These are phyloP conservation scores for Rhododendron williamsianum DNA, from an alignment of 148 eudicot species.

Conservation along the genomic window DNA sequence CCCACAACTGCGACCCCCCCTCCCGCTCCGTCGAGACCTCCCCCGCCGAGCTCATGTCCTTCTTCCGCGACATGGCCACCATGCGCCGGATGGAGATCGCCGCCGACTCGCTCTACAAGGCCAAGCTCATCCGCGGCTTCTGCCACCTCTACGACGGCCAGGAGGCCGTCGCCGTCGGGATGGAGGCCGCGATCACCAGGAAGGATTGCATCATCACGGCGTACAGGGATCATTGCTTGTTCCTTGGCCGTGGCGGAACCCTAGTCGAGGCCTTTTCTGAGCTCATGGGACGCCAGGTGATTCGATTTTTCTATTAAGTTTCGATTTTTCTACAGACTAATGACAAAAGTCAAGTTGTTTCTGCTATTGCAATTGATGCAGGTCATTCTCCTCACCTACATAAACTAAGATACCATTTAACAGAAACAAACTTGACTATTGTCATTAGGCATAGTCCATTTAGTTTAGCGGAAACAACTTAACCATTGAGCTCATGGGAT, in stretches of 20 bases:
- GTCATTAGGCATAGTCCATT: not conserved
- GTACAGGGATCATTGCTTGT: constrained; percentile 79
- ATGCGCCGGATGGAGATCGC: constrained; percentile 98
- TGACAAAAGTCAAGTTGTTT: no score
- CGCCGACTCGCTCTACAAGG: constrained; percentile 87
- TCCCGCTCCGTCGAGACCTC: constrained; percentile 55
- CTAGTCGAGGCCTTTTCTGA: constrained; percentile 53
- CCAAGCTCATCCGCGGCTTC: constrained; percentile 81
- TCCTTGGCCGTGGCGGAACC: constrained; percentile 67
- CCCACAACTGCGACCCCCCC: constrained; percentile 72
- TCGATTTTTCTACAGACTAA: no score
- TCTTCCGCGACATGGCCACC: constrained; percentile 63
- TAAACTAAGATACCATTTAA: not conserved
- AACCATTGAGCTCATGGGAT: not conserved
- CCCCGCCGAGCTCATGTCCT: constrained; percentile 51
- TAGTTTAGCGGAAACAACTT: not conserved
- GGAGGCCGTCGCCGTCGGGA: constrained; percentile 83
- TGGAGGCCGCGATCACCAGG: constrained; percentile 80
- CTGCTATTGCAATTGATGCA: no score
- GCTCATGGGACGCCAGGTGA: constrained; percentile 55
- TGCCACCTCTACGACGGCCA: constrained; percentile 96
- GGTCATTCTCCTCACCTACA: not conserved
- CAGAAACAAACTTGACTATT: not conserved
- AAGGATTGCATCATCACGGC: constrained; percentile 71
- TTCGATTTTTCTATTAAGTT: not conserved